phyloP scores from a whole-genome alignment of 2,329 filamentous ascomycete genomes.

The Venturia asperata region DNA sequence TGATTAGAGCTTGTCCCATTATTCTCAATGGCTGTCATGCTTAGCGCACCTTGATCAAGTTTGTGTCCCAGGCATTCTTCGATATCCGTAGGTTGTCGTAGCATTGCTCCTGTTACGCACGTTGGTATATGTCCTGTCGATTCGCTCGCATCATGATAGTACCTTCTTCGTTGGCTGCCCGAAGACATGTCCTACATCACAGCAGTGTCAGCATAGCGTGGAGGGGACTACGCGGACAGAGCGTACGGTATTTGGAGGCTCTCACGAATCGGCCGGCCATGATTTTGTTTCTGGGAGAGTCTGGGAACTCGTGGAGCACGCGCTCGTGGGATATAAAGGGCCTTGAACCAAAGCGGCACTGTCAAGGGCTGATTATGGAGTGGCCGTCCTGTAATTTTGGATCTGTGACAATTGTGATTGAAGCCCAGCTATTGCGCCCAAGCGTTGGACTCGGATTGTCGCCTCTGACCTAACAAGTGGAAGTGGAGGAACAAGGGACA shows the following conservation, averaged over 20 bases:
- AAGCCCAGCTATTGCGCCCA: neutral
- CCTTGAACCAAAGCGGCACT: neutral
- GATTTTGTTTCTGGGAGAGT: neutral
- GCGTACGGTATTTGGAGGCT: slow-evolving; percentile 66
- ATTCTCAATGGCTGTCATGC: slow-evolving; percentile 26
- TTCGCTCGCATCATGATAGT: slow-evolving; percentile 20
- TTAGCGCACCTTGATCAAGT: slow-evolving; percentile 78
- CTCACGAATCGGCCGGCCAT: slow-evolving; percentile 69
- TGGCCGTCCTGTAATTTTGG: neutral
- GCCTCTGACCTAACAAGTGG: neutral
- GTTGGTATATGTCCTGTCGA: neutral
- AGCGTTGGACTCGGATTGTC: neutral
- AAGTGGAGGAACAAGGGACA: neutral
- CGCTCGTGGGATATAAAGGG: neutral
- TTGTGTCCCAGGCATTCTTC: slow-evolving; percentile 98
- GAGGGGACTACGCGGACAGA: slow-evolving; percentile 25
- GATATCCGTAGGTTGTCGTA: slow-evolving; percentile 98
- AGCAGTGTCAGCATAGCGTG: slow-evolving; percentile 18
- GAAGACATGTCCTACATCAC: slow-evolving; percentile 83
- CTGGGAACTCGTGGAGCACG: neutral
- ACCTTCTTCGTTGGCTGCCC: slow-evolving; percentile 87
- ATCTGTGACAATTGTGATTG: neutral
- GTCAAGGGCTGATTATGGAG: neutral
- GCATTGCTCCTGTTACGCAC: slow-evolving; percentile 64
- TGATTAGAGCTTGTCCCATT: slow-evolving; percentile 16